Evolutionary conservation across 2,329 filamentous ascomycete genomes (phyloP), one percentile per base, ranked within the genome.

Genomic region (Cadophora sp.): DNA sequence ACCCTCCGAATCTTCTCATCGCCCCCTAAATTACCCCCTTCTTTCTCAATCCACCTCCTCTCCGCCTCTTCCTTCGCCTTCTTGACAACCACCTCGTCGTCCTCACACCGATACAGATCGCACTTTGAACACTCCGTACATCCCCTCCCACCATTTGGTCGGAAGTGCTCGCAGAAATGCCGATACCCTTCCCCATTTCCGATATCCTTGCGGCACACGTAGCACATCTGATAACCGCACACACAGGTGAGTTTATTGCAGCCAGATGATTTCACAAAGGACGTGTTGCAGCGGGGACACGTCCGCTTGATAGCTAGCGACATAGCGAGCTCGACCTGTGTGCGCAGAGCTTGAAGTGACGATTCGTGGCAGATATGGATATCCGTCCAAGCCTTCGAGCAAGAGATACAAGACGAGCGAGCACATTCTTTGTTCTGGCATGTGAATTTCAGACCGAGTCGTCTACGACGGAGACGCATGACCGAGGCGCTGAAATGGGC

Each of bases 141-240:
- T 16, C 87, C 85, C 22, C 84, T 82, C 59, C 94, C 93, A 0
- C 91, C 92, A 68, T 91, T 86, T 11, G 92, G 90, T 9, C 96
- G 87, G 78, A 98, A 98, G 80, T 98, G 96, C 77, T 97, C 92
- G 78, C 96, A 99, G 76, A 97, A 99, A 79, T 99, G 96, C 47
- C 89, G 85, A 79, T 99, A 98, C 0, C 95, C 94, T 77, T 94
- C 90, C 2, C 81, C 80, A 59, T 86, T 82, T 65, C 83, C 82
- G 56, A 91, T 87, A 74, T 93, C 89, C 72, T 90, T 90, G 48
- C 96, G 92, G 79, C 96, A 99, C 56, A 98, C 88, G 76, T 99
- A 99, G 79, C 96, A 99, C 95, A 98, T 98, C 73, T 92, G 91
- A 80, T 98, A 98, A 9, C 96, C 96, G 79, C 96, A 99, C 18